Base-by-base conservation (phyloP, 108 stramenopile genomes). In the Craspedostauros australis region DNA sequence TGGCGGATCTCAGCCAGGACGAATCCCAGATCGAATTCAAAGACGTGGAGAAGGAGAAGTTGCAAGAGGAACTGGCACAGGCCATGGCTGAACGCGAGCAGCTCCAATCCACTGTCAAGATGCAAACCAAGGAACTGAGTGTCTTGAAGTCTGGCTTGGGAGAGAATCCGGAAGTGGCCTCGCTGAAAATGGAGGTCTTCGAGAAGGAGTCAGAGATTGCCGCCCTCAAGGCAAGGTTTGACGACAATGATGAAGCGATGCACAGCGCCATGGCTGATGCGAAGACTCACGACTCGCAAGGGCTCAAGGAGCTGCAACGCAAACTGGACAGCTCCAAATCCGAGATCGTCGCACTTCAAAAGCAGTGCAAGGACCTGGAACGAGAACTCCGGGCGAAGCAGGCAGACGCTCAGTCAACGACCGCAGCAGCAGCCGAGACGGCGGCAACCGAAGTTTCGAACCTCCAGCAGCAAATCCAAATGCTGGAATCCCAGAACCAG, bases 181-280 rank as follows among this genome's bases (percentile, higher is more conserved):
- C 12, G 34, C 9, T 11, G 12, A 9, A 76, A 30, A 45, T 76
- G 53, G 39, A 76, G 28, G 29, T 81, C 3, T 81, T 81, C 55
- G 75, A 76, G 53, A 76, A 76, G 44, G 69, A 81, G 33, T 62
- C 80, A 4, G 80, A 81, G 51, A 33, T 81, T 32, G 80, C 80
- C 9, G 80, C 75, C 14, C 28, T 81, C 4, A 18, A 48, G 15
- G 4, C 29, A 11, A 11, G 12, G 22, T 25, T 55, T 0, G 20
- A 23, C 1, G 21, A 18, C 14, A 49, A 4, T 23, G 33, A 5
- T 14, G 9, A n/a, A n/a, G n/a, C n/a, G n/a, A n/a, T n/a, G n/a
- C n/a, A 1, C n/a, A 38, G 28, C 2, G 33, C 22, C 33, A 12
- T n/a, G 15, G 3, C 34, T 38, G 5, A 27, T 4, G 46, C 47